Evolutionary conservation across 2,329 filamentous ascomycete genomes (phyloP).

Genomic region (Pseudonectria buxi): DNA sequence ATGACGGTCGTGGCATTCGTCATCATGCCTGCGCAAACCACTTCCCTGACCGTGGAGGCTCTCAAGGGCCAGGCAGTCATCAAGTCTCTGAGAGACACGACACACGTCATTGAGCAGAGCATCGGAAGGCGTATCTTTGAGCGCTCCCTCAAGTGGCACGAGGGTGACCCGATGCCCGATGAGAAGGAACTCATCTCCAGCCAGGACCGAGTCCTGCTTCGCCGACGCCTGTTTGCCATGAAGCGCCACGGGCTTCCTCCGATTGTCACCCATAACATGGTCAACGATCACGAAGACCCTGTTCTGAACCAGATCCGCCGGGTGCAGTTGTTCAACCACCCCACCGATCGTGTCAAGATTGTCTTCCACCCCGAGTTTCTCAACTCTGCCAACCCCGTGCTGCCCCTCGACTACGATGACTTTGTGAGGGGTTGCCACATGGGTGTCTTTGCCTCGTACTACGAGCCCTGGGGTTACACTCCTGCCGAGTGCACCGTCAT

Average conservation of each 20-base stretch:
- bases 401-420: constrained; percentile 95
- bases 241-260: constrained; percentile 85
- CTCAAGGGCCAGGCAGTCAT: constrained; percentile 96
- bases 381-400: constrained; percentile 88
- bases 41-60: constrained; percentile 89
- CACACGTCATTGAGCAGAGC: constrained; percentile 85
- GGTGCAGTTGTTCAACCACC: constrained; percentile 95
- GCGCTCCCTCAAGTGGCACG: constrained; percentile 89
- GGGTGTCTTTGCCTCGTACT: constrained; percentile 95
- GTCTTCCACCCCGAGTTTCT: constrained; percentile 98
- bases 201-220: constrained; percentile 86
- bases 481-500: constrained; percentile 98
- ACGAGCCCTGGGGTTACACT: constrained; percentile 98
- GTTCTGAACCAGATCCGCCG: constrained; percentile 93
- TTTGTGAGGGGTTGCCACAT: constrained; percentile 96
- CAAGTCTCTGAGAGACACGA: constrained; percentile 89
- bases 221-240: constrained; percentile 91
- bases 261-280: constrained; percentile 98
- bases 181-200: constrained; percentile 93
- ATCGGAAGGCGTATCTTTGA: constrained; percentile 94
- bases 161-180: constrained; percentile 87
- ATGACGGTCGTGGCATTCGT: constrained; percentile 95
- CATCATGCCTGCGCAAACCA: constrained; percentile 97
- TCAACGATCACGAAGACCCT: constrained; percentile 87
- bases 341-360: constrained; percentile 90